Evolutionary conservation across 225 moss, liverwort and hornwort genomes (phyloP), one percentile per base, ranked within the genome.

Genomic region (Anthoceros angustus): DNA sequence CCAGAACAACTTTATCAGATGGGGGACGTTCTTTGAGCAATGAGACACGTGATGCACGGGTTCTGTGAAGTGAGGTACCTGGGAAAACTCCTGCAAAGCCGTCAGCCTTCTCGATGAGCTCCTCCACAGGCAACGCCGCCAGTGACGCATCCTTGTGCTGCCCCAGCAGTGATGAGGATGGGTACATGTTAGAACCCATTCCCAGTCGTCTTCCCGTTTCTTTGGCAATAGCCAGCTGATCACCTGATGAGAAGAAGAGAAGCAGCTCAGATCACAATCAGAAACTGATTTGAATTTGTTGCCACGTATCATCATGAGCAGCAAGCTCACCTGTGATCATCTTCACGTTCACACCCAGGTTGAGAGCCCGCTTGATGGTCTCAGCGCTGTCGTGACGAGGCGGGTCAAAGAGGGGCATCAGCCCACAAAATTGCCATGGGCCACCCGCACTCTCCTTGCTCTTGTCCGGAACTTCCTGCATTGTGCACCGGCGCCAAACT

Each of bases 81-180:
- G 80, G 80, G 60, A 80, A 80, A 39, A 80, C 80, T 0, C 80
- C 80, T 24, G 80, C 80, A 63, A 80, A 80, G 23, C 80, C 80
- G 45, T 80, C 80, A 25, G 80, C 80, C 67, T 80, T 80, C 72
- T 80, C 80, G 40, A 80, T 77, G n/a, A 80, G 71, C 63, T 80
- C 77, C 43, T 80, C 80, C 0, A 80, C 68, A 20, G 80, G 80
- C 25, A 80, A 49, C 26, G n/a, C 72, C 25, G 74, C 70, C 25
- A 80, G 70, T 18, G 74, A 5, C 61, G 66, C 80, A 72, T 77
- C 80, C 62, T 70, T 77, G 62, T 66, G 66, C 14, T 77, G 69
- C 24, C 80, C 80, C 63, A 80, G 64, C 23, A 80, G 72, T 43
- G 77, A 74, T 43, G 80, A 80, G 0, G 80, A 80, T 5, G 80